A percentile compares a stretch with the other conserved stretches of the same genome.
Evolutionary conservation across 2,329 filamentous ascomycete genomes (phyloP).

Genomic region (Calonectria fujianensis): DNA sequence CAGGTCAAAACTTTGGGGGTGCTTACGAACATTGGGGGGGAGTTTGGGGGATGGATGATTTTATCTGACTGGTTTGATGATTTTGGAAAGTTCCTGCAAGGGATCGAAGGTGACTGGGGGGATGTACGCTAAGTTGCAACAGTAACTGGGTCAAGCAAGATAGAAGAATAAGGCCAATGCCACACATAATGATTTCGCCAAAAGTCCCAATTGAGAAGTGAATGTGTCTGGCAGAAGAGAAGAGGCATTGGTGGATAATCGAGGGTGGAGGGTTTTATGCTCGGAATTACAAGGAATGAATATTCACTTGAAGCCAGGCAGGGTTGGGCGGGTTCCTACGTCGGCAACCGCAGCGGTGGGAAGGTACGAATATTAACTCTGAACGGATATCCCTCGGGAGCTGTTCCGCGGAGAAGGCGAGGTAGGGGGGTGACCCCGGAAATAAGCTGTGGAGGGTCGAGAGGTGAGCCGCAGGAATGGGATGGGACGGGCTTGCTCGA

Average conservation of each 20-base stretch:
- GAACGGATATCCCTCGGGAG: slow-evolving; percentile 41
- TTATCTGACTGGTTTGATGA: slow-evolving; percentile 14
- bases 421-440: slow-evolving; percentile 3
- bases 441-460: slow-evolving; percentile 12
- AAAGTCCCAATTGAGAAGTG: slow-evolving; percentile 17
- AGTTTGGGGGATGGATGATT: slow-evolving; percentile 36
- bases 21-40: slow-evolving; percentile 26
- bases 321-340: slow-evolving; percentile 37
- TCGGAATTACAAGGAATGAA: slow-evolving; percentile 28
- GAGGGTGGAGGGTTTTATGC: background rate
- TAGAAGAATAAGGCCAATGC: slow-evolving; percentile 35
- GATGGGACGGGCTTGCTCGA: slow-evolving; percentile 1
- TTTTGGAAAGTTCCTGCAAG: slow-evolving; percentile 24
- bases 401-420: slow-evolving; percentile 48
- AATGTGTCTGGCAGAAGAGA: background rate
- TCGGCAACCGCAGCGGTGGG: slow-evolving; percentile 26
- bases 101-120: background rate
- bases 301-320: background rate
- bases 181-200: slow-evolving; percentile 32
- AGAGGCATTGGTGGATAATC: background rate
- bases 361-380: slow-evolving; percentile 13
- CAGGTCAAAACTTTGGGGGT: slow-evolving; percentile 28
- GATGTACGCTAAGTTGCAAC: slow-evolving; percentile 27
- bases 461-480: slow-evolving; percentile 10
- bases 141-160: slow-evolving; percentile 16